Evolutionary conservation across 768 basidiomycete genomes (phyloP), one percentile per base, ranked within the genome.

Genomic region (Kwoniella dendrophila): DNA sequence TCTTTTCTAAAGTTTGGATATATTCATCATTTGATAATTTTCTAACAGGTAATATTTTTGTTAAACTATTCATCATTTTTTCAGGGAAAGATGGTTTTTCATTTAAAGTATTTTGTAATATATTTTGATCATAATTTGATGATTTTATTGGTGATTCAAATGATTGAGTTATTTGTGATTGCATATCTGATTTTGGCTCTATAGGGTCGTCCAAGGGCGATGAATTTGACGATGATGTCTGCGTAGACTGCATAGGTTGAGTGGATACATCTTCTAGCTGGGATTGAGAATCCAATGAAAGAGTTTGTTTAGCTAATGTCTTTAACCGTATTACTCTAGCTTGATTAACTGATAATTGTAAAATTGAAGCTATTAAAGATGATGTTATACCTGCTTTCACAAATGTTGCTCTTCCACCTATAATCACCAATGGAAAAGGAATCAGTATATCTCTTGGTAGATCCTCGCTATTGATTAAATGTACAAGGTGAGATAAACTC

Each of bases 281-380:
- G 33, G 32, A 5, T 45, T 32, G 47, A 20, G 4, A 29, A 47
- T 33, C 44, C 44, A 22, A n/a, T 18, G 22, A 18, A 22, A 18
- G 16, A 38, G 43, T 29, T 29, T 44, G 55, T 38, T 57, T 63
- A 45, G 70, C 59, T 4, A 87, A 70, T 59, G 85, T 84, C 74
- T 83, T 83, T 59, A 92, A 79, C 61, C 90, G 83, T 52, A 81
- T 73, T 27, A 91, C 79, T 41, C 80, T 79, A n/a, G 86, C 59
- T 73, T 90, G 87, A 71, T 93, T 94, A 78, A 83, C 86, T 11
- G 81, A 81, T 64, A 85, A 82, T 75, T 94, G 92, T 11, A 90
- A 76, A 14, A 85, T 56, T 0, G 85, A 82, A 68, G 88, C 87
- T 40, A 84, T 80, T 2, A 85, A 67, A 11, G 83, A 84, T 18